Evolutionary conservation across 2,329 filamentous ascomycete genomes (phyloP).

Genomic region (Clonostachys rhizophaga): DNA sequence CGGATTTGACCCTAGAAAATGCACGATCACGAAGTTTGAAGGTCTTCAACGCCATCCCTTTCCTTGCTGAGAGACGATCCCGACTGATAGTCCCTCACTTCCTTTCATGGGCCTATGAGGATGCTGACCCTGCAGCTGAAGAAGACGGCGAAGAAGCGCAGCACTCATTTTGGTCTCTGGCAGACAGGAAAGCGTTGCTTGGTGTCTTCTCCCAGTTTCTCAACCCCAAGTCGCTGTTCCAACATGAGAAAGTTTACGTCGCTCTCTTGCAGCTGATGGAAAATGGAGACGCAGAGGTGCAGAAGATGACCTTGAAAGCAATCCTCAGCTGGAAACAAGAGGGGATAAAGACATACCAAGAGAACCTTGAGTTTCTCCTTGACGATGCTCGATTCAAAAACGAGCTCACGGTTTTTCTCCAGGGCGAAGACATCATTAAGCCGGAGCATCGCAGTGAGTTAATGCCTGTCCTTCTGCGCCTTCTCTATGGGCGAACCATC

Average conservation of each 20-base stretch:
- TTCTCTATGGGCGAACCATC: conserved; percentile 87
- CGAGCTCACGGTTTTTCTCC: conserved; percentile 84
- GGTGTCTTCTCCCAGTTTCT: conserved; percentile 77
- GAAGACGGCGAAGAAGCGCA: conserved; percentile 26
- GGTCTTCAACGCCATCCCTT: conserved; percentile 68
- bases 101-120: conserved; percentile 68
- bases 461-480: conserved; percentile 80
- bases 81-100: conserved; percentile 82
- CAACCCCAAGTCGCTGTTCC: conserved; percentile 82
- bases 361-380: conserved; percentile 79
- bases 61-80: conserved; percentile 80
- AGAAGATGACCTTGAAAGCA: conserved; percentile 78
- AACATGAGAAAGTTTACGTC: conserved; percentile 68
- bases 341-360: conserved; percentile 71
- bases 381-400: conserved; percentile 92
- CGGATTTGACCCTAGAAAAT: conserved; percentile 43
- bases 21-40: conserved; percentile 76
- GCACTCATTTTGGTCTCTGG: conserved; percentile 58
- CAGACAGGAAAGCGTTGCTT: conserved; percentile 81
- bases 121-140: conserved; percentile 20
- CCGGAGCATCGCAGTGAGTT: conserved; percentile 67
- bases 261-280: conserved; percentile 71
- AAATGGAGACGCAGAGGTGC: conserved; percentile 87
- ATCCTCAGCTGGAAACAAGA: conserved; percentile 86
- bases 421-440: conserved; percentile 68